A percentile compares a stretch with the other conserved stretches of the same genome.
Evolutionary conservation across 2,329 filamentous ascomycete genomes (phyloP).

Genomic region (Erysiphe pulchra): DNA sequence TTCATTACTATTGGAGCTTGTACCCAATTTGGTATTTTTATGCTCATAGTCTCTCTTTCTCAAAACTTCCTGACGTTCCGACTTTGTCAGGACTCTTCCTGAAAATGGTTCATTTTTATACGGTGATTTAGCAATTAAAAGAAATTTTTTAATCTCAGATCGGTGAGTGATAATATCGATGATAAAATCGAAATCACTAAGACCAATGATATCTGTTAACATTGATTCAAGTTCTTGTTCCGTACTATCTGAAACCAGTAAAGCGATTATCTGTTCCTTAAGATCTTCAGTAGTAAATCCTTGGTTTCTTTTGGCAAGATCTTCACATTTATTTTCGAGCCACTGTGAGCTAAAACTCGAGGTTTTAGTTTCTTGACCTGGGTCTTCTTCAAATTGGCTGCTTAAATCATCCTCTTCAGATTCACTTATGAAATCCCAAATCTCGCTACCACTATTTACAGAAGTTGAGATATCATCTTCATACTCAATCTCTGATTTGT

Average conservation of each 20-base stretch:
- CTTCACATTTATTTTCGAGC: conserved; percentile 42
- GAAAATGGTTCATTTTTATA: conserved; percentile 16
- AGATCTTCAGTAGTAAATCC: conserved; percentile 46
- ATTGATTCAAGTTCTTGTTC: conserved; percentile 82
- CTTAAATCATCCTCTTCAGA: conserved; percentile 38
- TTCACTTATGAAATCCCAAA: conserved; percentile 81
- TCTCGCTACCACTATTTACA: conserved; percentile 45
- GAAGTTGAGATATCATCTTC: conserved; percentile 30
- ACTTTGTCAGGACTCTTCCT: conserved; percentile 40
- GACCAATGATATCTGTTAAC: conserved; percentile 73
- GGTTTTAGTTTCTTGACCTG: conserved; percentile 6
- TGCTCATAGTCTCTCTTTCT: conserved; percentile 56
- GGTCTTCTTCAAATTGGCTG: conserved; percentile 32
- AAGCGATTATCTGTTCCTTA: conserved; percentile 48
- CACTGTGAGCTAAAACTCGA: conserved; percentile 33
- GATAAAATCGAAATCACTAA: conserved; percentile 79
- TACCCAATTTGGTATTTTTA: conserved; percentile 47
- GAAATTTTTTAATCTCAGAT: conserved; percentile 26
- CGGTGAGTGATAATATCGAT: conserved; percentile 70
- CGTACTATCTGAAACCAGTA: conserved; percentile 38
- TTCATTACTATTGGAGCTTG: conserved; percentile 43
- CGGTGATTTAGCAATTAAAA: conserved; percentile 16
- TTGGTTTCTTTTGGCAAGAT: conserved; percentile 36
- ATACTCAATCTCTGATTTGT: conserved; percentile 31
- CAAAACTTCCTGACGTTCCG: conserved; percentile 57